Evolutionary conservation across 495 filamentous ascomycete species (phyloP).

Genomic region (Entonaema liquescens): DNA sequence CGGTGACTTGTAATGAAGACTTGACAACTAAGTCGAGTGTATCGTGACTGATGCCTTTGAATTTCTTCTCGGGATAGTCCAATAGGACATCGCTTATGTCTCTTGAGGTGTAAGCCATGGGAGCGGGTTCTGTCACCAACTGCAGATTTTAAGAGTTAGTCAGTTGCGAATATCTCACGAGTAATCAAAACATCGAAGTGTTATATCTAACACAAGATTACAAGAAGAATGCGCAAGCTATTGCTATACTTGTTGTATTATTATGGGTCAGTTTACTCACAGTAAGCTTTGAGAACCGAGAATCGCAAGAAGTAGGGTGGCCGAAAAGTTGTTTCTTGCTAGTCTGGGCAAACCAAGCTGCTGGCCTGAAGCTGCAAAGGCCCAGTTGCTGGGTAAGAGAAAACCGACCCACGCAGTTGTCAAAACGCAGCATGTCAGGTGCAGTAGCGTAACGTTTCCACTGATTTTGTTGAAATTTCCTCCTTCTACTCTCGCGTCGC

Average conservation of each 20-base stretch:
- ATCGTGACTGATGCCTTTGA: conserved; percentile 4
- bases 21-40: conserved; percentile 7
- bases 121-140: background rate
- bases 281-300: background rate
- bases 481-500: background rate
- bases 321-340: background rate
- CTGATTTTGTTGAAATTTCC: background rate
- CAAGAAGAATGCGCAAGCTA: background rate
- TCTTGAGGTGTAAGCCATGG: background rate
- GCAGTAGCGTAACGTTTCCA: background rate
- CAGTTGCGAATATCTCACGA: background rate
- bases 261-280: background rate
- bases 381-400: background rate
- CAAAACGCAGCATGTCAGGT: background rate
- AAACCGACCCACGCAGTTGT: background rate
- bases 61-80: conserved; percentile 22
- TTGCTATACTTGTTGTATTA: background rate
- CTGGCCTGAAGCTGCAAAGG: background rate
- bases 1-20: conserved; percentile 6
- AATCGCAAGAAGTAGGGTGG: background rate
- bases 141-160: background rate
- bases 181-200: too few species aligned
- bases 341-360: background rate
- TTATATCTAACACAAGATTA: background rate
- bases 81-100: conserved; percentile 21